Evolutionary conservation across 208 protist genomes (phyloP).

Genomic region (Leishmania major): DNA sequence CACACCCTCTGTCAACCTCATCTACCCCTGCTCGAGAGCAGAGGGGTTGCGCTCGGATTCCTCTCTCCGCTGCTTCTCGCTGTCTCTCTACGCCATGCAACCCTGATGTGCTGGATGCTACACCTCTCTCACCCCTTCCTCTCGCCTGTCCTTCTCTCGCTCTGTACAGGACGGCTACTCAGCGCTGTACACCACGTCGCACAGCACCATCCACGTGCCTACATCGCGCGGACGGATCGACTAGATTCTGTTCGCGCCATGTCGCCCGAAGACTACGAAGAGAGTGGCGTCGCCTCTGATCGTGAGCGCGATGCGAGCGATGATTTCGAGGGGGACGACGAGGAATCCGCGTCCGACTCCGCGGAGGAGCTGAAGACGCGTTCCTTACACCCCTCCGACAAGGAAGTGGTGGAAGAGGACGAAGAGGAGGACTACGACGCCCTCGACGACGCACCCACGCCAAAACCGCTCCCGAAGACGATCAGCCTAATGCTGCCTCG

Average conservation of each 20-base stretch:
- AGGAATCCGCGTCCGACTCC: background rate
- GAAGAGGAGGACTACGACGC: slow-evolving; percentile 20
- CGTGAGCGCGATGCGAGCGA: background rate
- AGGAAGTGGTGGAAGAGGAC: slow-evolving; percentile 29
- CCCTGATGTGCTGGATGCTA: background rate
- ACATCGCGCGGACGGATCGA: background rate
- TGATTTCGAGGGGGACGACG: slow-evolving; percentile 31
- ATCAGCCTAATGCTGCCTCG: slow-evolving; percentile 18
- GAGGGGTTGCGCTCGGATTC: background rate
- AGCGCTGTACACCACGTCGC: background rate
- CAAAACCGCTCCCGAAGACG: slow-evolving; percentile 26
- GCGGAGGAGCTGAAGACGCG: slow-evolving; percentile 8
- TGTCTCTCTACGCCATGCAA: background rate
- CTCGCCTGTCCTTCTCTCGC: background rate
- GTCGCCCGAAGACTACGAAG: slow-evolving; percentile 17
- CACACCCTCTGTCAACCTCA: background rate
- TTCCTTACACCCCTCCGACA: background rate
- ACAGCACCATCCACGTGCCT: background rate
- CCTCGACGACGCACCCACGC: slow-evolving; percentile 4
- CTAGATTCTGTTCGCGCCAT: background rate
- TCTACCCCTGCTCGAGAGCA: background rate
- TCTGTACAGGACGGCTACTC: background rate
- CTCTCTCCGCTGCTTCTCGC: background rate
- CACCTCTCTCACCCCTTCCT: background rate
- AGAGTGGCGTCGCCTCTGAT: background rate